These are phyloP conservation scores for Citrus mangshanensis DNA, from an alignment of 345 rosid species.

Conservation along the genomic window DNA sequence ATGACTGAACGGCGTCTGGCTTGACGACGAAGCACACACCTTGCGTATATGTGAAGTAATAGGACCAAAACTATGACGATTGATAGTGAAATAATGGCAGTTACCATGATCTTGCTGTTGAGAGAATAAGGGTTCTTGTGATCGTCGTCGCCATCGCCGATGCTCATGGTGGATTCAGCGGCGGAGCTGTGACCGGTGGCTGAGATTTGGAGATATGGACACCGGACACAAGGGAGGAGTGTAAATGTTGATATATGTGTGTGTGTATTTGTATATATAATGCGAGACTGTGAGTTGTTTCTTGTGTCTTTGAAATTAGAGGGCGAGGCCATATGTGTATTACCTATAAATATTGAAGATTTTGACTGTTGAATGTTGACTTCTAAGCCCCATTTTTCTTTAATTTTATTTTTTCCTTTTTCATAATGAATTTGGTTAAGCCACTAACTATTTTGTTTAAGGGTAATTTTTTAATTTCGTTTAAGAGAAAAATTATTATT, in stretches of 20 bases:
- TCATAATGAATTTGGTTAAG: too few relatives aligned
- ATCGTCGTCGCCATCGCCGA: background rate
- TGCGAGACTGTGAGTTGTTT: background rate
- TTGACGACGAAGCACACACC: constrained; percentile 37
- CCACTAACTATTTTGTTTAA: too few relatives aligned
- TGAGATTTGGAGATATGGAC: background rate
- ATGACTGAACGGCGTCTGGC: constrained; percentile 26
- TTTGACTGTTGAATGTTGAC: background rate
- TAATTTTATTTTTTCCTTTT: too few relatives aligned
- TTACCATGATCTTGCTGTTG: constrained; percentile 45
- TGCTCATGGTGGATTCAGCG: constrained; percentile 9
- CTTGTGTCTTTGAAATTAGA: background rate
- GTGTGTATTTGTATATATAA: too few relatives aligned
- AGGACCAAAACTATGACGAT: constrained; percentile 36
- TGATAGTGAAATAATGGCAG: constrained; percentile 39
- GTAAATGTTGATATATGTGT: background rate
- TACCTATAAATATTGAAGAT: background rate
- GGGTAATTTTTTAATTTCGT: too few relatives aligned
- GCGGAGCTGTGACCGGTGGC: background rate
- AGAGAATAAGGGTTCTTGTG: constrained; percentile 13
- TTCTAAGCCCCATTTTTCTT: background rate
- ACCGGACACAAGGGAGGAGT: background rate
- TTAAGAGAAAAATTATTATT: too few relatives aligned
- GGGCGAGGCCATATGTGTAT: background rate
- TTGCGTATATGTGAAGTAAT: constrained; percentile 38